Base-by-base conservation (phyloP, 108 stramenopile genomes). In the Mayamaea pseudoterrestris region DNA sequence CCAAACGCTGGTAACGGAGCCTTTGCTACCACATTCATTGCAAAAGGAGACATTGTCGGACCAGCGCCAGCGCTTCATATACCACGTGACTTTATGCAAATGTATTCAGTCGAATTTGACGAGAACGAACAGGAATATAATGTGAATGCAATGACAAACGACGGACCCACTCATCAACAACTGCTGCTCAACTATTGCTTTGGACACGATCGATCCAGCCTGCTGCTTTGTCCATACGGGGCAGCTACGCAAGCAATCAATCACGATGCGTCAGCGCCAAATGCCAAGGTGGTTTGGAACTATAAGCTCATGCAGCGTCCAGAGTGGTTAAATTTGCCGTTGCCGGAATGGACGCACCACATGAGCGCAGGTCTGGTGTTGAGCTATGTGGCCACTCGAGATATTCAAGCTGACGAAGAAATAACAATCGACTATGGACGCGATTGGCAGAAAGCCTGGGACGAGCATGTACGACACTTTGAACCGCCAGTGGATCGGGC, bases 401-500 rank as follows among this genome's bases (percentile, higher is more conserved):
- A 57, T 37, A 76, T 80, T 26, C 12, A 55, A 20, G 47, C 47
- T 6, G 74, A 55, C 11, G 68, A 74, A 18, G 78, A 81, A 52
- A 68, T 81, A 24, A 55, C 50, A 39, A 39, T 81, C 21, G 70
- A 81, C 35, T 81, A 81, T 47, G 80, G 80, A 18, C 35, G 54
- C 16, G 44, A 45, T 4, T 81, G 75, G 75, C n/a, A 35, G 27
- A 29, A 42, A 32, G 64, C 60, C 0, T 65, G 54, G 53, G 43
- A 65, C 2, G 30, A 61, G 29, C 68, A 69, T 29, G 52, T 60
- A 16, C 36, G 44, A 25, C 24, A 41, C 12, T 69, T 44, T 32
- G 27, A 55, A 29, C 28, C 49, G 1, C 31, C 46, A 11, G 23
- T 27, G 26, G 34, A 41, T 18, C 13, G 17, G 21, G 16, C 17